Percentiles rank a stretch among this genome's conserved stretches.
Evolutionary conservation across 2,329 filamentous ascomycete genomes (phyloP).

Genomic region (Pseudofabraea citricarpa): DNA sequence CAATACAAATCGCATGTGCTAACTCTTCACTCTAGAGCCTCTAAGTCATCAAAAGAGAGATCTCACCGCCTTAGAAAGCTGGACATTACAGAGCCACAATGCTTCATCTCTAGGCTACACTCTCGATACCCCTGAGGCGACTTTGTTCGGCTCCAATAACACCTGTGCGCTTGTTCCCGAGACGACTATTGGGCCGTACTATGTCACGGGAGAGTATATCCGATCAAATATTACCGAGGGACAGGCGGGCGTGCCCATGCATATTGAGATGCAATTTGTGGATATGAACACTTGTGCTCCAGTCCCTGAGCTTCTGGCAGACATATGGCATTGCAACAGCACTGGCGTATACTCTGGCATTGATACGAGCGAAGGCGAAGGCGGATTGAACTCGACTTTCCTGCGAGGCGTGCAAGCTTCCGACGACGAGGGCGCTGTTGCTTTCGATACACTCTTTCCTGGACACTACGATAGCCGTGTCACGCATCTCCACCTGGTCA

Average conservation of each 20-base stretch:
- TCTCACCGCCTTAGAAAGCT: conserved; percentile 2
- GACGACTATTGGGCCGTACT: conserved; percentile 50
- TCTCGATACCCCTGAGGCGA: conserved; percentile 4
- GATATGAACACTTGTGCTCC: conserved; percentile 48
- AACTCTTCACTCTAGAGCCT: neutral
- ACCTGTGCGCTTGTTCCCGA: conserved; percentile 47
- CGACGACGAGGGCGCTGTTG: conserved; percentile 35
- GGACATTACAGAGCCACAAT: conserved; percentile 5
- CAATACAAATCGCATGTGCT: neutral
- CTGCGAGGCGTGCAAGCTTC: conserved; percentile 38
- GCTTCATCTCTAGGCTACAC: conserved; percentile 4
- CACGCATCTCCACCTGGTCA: conserved; percentile 38
- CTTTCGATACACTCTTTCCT: conserved; percentile 39
- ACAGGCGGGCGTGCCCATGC: conserved; percentile 42
- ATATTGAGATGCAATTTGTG: conserved; percentile 48
- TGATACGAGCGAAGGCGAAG: conserved; percentile 23
- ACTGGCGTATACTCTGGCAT: conserved; percentile 44
- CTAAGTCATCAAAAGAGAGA: conserved; percentile 5
- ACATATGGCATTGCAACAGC: conserved; percentile 42
- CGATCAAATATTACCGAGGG: conserved; percentile 41
- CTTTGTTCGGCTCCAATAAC: conserved; percentile 34
- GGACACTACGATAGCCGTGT: conserved; percentile 40
- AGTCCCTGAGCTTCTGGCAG: conserved; percentile 40
- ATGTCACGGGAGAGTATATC: conserved; percentile 28
- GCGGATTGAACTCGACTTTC: conserved; percentile 38